These are phyloP conservation scores for Suillus luteus DNA, from an alignment of 768 basidiomycete species.

Conservation along the genomic window DNA sequence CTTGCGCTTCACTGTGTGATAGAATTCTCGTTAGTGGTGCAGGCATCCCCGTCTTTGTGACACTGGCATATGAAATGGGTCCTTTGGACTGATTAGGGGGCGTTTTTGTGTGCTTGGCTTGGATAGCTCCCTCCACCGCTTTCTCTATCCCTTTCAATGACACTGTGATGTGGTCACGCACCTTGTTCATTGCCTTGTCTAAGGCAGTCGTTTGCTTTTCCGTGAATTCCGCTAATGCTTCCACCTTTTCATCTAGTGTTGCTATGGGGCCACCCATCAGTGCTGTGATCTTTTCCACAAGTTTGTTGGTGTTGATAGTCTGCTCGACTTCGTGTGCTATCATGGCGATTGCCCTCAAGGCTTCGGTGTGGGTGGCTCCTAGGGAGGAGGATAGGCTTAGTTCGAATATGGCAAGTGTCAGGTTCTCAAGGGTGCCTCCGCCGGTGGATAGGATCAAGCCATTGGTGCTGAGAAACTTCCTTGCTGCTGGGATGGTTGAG, in stretches of 20 bases:
- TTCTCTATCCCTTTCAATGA: background rate
- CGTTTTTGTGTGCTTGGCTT: too few relatives aligned
- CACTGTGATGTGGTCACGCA: background rate
- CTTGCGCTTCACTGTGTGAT: background rate
- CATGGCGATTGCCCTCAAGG: too few relatives aligned
- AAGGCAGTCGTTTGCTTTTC: background rate
- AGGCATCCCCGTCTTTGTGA: background rate
- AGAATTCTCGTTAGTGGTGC: background rate
- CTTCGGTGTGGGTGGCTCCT: too few relatives aligned
- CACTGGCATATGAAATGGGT: background rate
- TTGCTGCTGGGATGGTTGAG: too few relatives aligned
- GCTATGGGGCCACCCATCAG: background rate
- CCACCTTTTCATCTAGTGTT: background rate
- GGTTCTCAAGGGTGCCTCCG: too few relatives aligned
- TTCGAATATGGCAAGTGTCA: too few relatives aligned
- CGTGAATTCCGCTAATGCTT: background rate
- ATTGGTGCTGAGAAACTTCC: too few relatives aligned
- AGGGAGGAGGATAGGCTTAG: background rate
- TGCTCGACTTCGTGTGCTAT: background rate
- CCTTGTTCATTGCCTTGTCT: background rate
- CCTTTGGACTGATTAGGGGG: too few relatives aligned
- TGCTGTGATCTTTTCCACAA: background rate
- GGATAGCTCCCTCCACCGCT: background rate
- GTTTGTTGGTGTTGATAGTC: background rate
- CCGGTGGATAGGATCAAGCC: too few relatives aligned